Base-by-base conservation (phyloP, 345 rosid species). In the Clausena lansium region DNA sequence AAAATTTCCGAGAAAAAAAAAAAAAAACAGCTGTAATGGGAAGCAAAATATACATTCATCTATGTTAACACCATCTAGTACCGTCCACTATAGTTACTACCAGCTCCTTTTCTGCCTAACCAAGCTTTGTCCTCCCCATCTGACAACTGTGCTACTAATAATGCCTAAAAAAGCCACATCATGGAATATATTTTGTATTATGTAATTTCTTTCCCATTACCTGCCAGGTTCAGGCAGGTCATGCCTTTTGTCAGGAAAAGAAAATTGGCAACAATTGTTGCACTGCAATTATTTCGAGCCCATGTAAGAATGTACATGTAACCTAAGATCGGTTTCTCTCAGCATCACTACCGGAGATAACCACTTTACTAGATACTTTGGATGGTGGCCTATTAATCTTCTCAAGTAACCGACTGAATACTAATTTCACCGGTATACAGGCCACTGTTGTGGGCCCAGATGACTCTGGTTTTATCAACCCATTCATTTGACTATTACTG, bases 321-420 rank as follows among this genome's bases (percentile, higher is more conserved):
- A 74, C 64, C 86, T 87, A 87, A 41, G 82, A 84, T 15, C 74
- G 71, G 81, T 81, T 82, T 79, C 83, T 76, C 78, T 83, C 85
- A 36, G 85, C 80, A 80, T 81, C 89, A 77, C 84, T 82, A 80
- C 71, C 76, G 47, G 75, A 71, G 55, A 81, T 77, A 66, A 81
- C 71, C 83, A 72, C 73, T 85, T 91, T 86, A 73, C 77, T 69
- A 32, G 83, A 83, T 78, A 89, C 88, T 83, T 86, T 89, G 76
- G 94, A 90, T 47, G 97, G 98, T 19, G 95, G 98, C 83, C 98
- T 92, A 77, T 97, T 94, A 81, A 97, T 97, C 90, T 97, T 97
- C 94, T 94, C 99, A 24, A 94, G 98, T 86, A 97, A 87, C 90
- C 99, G 89, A 84, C 98, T 94, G 84, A 88, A 97, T 38, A 91